Conservation (phyloP, 2,329 filamentous ascomycete genomes). For the Scedosporium apiospermum region DNA sequence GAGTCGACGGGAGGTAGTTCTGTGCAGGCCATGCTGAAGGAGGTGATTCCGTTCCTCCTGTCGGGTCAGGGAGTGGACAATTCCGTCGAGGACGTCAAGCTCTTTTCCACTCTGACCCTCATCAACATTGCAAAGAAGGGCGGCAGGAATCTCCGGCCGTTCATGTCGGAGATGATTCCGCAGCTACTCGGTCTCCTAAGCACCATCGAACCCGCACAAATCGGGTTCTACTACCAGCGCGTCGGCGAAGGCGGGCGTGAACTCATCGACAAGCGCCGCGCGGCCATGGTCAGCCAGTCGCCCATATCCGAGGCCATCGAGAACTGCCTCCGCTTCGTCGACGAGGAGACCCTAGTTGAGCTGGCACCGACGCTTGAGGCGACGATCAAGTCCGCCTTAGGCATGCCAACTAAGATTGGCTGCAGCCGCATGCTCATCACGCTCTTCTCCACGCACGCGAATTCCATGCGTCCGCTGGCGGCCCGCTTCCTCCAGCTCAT, state of each 20-base stretch:
- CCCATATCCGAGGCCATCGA: constrained; percentile 91
- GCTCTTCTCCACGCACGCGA: constrained; percentile 69
- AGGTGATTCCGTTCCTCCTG: constrained; percentile 83
- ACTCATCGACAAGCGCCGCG: constrained; percentile 79
- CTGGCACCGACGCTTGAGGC: constrained; percentile 64
- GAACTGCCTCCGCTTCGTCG: constrained; percentile 74
- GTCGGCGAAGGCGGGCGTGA: constrained; percentile 80
- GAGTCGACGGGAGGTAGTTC: constrained; percentile 62
- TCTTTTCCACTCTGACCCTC: constrained; percentile 74
- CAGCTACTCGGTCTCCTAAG: constrained; percentile 75
- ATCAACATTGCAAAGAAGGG: constrained; percentile 86
- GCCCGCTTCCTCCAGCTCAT: constrained; percentile 68
- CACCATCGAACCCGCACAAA: constrained; percentile 75
- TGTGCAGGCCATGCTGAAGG: constrained; percentile 69
- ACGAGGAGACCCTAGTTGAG: constrained; percentile 65
- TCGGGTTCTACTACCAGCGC: constrained; percentile 90
- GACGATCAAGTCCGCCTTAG: constrained; percentile 77
- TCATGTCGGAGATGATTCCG: constrained; percentile 72
- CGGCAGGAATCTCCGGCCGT: constrained; percentile 67
- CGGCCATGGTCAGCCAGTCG: constrained; percentile 72
- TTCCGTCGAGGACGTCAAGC: constrained; percentile 75
- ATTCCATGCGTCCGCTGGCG: constrained; percentile 66
- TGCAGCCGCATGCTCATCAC: constrained; percentile 79
- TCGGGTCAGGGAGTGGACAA: constrained; percentile 86
- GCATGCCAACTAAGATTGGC: constrained; percentile 88